Evolutionary conservation across 805 yeast species (phyloP).

Genomic region (Kodamaea kakaduensis): DNA sequence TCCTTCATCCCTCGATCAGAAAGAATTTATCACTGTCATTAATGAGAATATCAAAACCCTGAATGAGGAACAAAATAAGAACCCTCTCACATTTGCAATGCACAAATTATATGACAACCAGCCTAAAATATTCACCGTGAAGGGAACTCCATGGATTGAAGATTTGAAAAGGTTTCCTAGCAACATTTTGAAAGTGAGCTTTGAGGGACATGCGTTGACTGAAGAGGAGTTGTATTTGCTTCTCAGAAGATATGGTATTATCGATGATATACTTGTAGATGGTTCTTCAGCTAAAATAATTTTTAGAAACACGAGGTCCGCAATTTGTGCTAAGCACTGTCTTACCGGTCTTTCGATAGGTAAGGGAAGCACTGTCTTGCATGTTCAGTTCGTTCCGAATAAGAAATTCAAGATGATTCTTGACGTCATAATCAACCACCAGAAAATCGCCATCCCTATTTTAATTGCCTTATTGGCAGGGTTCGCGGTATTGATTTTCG

Average conservation of each 20-base stretch:
- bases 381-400: conserved; percentile 67
- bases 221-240: conserved; percentile 80
- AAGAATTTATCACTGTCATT: conserved; percentile 52
- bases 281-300: conserved; percentile 42
- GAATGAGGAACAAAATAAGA: conserved; percentile 11
- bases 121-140: conserved; percentile 66
- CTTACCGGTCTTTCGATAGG: conserved; percentile 71
- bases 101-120: conserved; percentile 19
- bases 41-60: conserved; percentile 39
- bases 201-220: conserved; percentile 70
- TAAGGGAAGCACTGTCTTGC: conserved; percentile 52
- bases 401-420: conserved; percentile 48
- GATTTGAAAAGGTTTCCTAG: conserved; percentile 80
- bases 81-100: conserved; percentile 9
- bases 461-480: conserved; percentile 76
- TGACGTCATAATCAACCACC: conserved; percentile 66
- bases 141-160: conserved; percentile 95
- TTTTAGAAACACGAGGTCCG: conserved; percentile 58
- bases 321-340: conserved; percentile 87
- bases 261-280: conserved; percentile 65
- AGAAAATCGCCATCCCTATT: conserved; percentile 78
- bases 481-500: conserved; percentile 80
- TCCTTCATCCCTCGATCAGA: conserved; percentile 47
- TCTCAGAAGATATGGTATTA: conserved; percentile 83
- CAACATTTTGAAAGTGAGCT: conserved; percentile 55